phyloP scores from a whole-genome alignment of 1,139 yeast species.

The Geotrichum cucujoidarum region DNA sequence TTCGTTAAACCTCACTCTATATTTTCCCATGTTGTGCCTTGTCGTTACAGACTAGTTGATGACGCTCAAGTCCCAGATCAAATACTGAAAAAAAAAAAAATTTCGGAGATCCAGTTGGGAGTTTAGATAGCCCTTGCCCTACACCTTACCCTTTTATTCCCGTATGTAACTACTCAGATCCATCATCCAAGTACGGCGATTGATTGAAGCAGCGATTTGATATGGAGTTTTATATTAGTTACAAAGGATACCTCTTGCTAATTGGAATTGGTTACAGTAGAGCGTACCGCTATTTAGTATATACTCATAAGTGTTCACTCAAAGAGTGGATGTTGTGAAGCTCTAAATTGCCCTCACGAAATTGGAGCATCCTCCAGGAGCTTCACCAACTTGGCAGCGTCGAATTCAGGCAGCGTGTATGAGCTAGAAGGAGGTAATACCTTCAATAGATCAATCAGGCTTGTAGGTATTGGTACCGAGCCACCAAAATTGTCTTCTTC shows the following conservation, averaged over 20 bases:
- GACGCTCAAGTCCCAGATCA: neutral
- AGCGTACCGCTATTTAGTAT: too few relatives aligned
- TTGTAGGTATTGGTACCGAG: slow-evolving; percentile 24
- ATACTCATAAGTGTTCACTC: too few relatives aligned
- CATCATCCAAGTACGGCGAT: neutral
- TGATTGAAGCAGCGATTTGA: too few relatives aligned
- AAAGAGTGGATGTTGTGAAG: too few relatives aligned
- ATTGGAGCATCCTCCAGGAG: too few relatives aligned
- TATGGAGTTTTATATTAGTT: too few relatives aligned
- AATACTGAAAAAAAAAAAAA: slow-evolving; percentile 5
- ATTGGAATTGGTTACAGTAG: too few relatives aligned
- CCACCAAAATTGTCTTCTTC: too few relatives aligned
- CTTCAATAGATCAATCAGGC: slow-evolving; percentile 28
- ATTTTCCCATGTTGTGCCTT: slow-evolving; percentile 59
- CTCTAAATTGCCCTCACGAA: too few relatives aligned
- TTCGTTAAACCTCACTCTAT: slow-evolving; percentile 74
- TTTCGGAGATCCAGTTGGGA: slow-evolving; percentile 9
- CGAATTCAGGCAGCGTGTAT: slow-evolving; percentile 29
- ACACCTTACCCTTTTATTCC: neutral
- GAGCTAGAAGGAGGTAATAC: slow-evolving; percentile 33
- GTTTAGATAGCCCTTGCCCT: slow-evolving; percentile 9
- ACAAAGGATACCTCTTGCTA: too few relatives aligned
- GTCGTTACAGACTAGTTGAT: too few relatives aligned
- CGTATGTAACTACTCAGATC: neutral
- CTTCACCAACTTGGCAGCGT: slow-evolving; percentile 20